Conservation (phyloP, 2,329 filamentous ascomycete species). For the Alternaria novae-zelandiae region DNA sequence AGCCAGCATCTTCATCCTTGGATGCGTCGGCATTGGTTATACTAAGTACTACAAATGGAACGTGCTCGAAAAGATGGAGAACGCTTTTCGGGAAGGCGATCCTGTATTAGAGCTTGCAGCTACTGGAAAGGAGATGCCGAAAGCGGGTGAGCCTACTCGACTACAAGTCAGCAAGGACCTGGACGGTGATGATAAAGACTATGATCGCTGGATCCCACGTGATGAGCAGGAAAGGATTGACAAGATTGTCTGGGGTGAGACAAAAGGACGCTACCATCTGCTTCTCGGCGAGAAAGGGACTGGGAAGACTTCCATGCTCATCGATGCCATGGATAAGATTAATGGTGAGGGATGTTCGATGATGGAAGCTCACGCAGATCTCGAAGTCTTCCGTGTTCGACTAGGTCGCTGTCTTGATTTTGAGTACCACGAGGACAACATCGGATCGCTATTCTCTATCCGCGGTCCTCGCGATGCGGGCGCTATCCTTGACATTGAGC, state of each 20-base stretch:
- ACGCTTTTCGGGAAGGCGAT: constrained; percentile 90
- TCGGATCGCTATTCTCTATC: constrained; percentile 94
- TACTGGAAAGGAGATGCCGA: constrained; percentile 42
- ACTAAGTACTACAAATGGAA: constrained; percentile 78
- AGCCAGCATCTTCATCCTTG: constrained; percentile 58
- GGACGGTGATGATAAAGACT: constrained; percentile 56
- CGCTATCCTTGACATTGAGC: constrained; percentile 91
- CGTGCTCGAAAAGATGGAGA: constrained; percentile 89
- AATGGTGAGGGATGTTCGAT: constrained; percentile 89
- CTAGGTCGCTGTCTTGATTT: constrained; percentile 94
- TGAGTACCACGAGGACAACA: constrained; percentile 97
- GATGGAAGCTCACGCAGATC: constrained; percentile 94
- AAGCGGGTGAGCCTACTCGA: constrained; percentile 25
- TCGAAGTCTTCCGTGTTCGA: constrained; percentile 92
- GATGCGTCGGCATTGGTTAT: constrained; percentile 55
- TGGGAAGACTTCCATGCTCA: constrained; percentile 94
- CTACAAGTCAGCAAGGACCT: constrained; percentile 19
- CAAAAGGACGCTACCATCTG: constrained; percentile 85
- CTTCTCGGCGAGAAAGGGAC: constrained; percentile 95
- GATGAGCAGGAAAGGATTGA: constrained; percentile 84
- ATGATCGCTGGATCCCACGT: constrained; percentile 79
- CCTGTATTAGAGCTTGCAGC: constrained; percentile 76
- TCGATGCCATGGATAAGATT: constrained; percentile 93
- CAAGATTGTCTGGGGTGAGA: constrained; percentile 76
- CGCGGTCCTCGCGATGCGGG: constrained; percentile 90